phyloP scores from a whole-genome alignment of 345 rosid genomes.

The Alliaria petiolata region DNA sequence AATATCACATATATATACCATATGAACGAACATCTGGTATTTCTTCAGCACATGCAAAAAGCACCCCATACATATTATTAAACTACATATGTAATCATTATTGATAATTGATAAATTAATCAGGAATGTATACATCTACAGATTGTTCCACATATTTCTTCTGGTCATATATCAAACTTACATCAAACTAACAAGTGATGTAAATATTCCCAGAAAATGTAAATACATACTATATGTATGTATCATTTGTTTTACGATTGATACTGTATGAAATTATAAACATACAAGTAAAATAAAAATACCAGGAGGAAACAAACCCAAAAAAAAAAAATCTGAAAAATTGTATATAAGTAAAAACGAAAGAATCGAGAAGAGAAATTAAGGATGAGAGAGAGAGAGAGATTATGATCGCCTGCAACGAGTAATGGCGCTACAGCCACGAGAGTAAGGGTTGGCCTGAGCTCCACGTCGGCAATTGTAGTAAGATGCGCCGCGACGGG shows the following conservation, averaged over 20 bases:
- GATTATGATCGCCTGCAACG: conserved; percentile 56
- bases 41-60: conserved; percentile 20
- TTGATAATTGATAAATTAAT: neutral
- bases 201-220: neutral
- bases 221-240: neutral
- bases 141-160: neutral
- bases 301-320: neutral
- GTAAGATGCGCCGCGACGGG: conserved; percentile 83
- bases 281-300: neutral
- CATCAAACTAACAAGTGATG: neutral
- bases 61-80: neutral
- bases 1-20: neutral
- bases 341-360: neutral
- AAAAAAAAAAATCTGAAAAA: neutral
- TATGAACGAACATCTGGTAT: conserved; percentile 18
- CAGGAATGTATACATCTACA: neutral
- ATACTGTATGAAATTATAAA: neutral
- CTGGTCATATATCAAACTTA: neutral
- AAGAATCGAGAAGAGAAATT: neutral
- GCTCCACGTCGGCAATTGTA: conserved; percentile 76
- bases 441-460: conserved; percentile 75
- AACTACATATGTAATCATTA: neutral
- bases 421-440: conserved; percentile 73
- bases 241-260: neutral
- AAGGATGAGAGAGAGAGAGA: neutral